Percentiles rank a stretch among this genome's conserved stretches.
Conservation (phyloP, 192 early-diverging fungal species). For the Backusella tarrabulga region DNA sequence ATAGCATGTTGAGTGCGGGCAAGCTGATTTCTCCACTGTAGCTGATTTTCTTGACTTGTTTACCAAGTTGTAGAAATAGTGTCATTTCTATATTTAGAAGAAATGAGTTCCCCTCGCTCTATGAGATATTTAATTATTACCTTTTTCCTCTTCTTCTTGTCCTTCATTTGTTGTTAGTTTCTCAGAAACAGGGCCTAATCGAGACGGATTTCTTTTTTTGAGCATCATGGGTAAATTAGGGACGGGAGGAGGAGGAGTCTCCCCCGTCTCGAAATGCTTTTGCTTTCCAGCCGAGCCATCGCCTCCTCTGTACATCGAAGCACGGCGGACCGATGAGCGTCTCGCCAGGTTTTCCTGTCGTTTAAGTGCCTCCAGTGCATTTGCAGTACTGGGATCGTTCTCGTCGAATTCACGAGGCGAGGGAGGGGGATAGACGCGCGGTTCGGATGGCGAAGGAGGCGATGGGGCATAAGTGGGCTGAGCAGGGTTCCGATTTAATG, state of each 20-base stretch:
- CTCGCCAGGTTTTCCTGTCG: constrained; percentile 38
- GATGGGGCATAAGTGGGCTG: background rate
- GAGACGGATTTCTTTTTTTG: background rate
- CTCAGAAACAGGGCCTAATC: background rate
- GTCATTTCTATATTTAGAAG: background rate
- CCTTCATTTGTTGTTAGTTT: background rate
- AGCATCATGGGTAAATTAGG: constrained; percentile 6
- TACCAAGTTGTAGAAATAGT: constrained; percentile 62
- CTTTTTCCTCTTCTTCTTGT: background rate
- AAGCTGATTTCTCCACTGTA: constrained; percentile 55
- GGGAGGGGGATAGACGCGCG: background rate
- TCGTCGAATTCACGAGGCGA: constrained; percentile 27
- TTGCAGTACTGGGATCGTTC: constrained; percentile 36
- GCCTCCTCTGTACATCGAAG: constrained; percentile 23
- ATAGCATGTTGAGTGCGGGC: constrained; percentile 63
- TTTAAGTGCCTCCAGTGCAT: constrained; percentile 35
- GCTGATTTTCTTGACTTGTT: constrained; percentile 56
- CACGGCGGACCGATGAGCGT: constrained; percentile 34
- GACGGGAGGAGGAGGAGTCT: constrained; percentile 17
- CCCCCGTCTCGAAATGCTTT: background rate
- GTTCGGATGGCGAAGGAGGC: background rate
- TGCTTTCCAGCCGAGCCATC: background rate
- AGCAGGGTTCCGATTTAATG: background rate
- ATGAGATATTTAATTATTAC: background rate
- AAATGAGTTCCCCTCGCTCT: background rate